These are phyloP conservation scores for Rhododendron molle DNA, from an alignment of 148 eudicot species.

Conservation along the genomic window DNA sequence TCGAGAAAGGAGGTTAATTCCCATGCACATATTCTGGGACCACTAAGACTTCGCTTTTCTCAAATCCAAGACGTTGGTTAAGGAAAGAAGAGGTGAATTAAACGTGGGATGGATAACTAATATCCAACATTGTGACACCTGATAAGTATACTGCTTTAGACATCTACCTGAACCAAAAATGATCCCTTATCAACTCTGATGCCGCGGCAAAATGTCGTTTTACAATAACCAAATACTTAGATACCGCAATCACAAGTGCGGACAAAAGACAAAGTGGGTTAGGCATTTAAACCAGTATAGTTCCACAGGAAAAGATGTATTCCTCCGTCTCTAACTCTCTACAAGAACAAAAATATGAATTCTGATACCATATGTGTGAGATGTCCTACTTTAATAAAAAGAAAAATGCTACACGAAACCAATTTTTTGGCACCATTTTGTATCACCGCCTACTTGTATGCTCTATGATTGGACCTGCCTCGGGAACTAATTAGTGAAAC, in stretches of 20 bases:
- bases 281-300: background rate
- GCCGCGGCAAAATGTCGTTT: background rate
- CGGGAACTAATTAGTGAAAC: background rate
- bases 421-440: background rate
- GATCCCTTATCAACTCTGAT: background rate
- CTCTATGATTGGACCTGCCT: background rate
- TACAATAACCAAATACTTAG: background rate
- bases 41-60: background rate
- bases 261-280: background rate
- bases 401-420: background rate
- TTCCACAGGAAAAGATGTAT: background rate
- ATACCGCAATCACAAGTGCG: background rate
- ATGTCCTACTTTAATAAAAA: background rate
- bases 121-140: background rate
- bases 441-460: background rate
- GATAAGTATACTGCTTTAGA: background rate
- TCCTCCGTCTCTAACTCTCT: no score
- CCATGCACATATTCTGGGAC: background rate
- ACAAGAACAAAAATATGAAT: background rate
- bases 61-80: background rate
- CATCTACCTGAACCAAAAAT: background rate
- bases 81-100: background rate
- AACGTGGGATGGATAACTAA: background rate
- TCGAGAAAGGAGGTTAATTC: background rate
- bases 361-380: background rate